Evolutionary conservation across 2,329 filamentous ascomycete genomes (phyloP).

Genomic region (Hypoxylon rubiginosum): DNA sequence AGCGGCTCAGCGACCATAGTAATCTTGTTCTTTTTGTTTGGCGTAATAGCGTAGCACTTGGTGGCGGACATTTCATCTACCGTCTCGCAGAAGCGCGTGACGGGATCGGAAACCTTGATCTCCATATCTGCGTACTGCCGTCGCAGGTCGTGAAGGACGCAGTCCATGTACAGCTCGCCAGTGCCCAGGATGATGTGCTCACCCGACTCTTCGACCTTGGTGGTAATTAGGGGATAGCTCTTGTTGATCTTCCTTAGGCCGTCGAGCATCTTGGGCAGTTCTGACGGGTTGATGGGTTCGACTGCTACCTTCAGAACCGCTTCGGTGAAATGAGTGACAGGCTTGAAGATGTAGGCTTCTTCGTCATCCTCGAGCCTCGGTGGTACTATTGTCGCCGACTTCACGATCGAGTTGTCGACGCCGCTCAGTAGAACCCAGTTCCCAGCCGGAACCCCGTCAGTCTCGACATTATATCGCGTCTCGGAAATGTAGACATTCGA

Average conservation of each 20-base stretch:
- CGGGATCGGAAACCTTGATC: constrained; percentile 97
- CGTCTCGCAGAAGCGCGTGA: constrained; percentile 97
- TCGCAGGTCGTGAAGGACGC: constrained; percentile 93
- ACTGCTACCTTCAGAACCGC: constrained; percentile 98
- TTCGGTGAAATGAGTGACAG: constrained; percentile 93
- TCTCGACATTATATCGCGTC: constrained; percentile 91
- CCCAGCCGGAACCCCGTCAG: constrained; percentile 91
- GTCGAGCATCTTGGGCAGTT: constrained; percentile 98
- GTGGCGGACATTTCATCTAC: constrained; percentile 97
- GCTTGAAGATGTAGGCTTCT: constrained; percentile 94
- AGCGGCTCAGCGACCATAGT: constrained; percentile 98
- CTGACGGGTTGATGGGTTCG: constrained; percentile 97
- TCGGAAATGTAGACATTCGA: constrained; percentile 90
- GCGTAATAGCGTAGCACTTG: constrained; percentile 97
- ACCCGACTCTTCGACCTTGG: constrained; percentile 97
- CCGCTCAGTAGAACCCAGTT: constrained; percentile 94
- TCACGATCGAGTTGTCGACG: constrained; percentile 98
- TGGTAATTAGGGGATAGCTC: constrained; percentile 94
- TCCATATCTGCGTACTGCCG: constrained; percentile 99
- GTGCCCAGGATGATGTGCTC: constrained; percentile 96
- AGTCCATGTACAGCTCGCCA: constrained; percentile 99
- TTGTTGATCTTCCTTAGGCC: constrained; percentile 97
- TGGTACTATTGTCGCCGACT: constrained; percentile 91
- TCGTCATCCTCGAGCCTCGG: constrained; percentile 86
- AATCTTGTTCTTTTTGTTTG: constrained; percentile 99